phyloP scores from a whole-genome alignment of 2,329 filamentous ascomycete genomes.

The Cladosporium cucumerinum region DNA sequence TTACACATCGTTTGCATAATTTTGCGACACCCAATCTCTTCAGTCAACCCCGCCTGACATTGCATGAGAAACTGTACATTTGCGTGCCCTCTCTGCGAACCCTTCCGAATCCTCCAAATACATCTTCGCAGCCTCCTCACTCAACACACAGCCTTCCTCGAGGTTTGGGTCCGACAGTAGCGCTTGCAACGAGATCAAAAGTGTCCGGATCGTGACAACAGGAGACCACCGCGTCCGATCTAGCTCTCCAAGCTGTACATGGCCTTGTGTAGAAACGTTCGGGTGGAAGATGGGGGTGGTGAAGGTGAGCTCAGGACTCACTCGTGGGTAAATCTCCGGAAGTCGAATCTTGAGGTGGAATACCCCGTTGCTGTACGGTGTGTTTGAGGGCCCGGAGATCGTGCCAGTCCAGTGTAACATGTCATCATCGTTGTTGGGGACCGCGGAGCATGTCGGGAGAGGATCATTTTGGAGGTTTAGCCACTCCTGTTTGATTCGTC shows the following conservation, averaged over 20 bases:
- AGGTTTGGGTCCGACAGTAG: background rate
- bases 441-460: background rate
- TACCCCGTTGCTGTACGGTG: background rate
- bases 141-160: background rate
- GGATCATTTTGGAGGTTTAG: background rate
- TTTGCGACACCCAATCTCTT: background rate
- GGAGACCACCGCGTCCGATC: background rate
- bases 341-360: background rate
- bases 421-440: background rate
- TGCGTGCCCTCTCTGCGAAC: background rate
- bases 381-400: background rate
- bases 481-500: background rate
- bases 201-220: background rate
- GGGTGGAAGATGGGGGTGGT: background rate
- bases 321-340: background rate
- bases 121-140: background rate
- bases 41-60: background rate
- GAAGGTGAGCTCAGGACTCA: background rate
- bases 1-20: background rate
- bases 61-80: background rate
- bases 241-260: background rate
- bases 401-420: background rate
- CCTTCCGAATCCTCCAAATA: background rate
- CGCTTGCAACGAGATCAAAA: background rate
- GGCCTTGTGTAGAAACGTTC: background rate